Percentiles rank a stretch among this genome's conserved stretches.
These are phyloP conservation scores for Cutaneotrichosporon arboriforme DNA, from an alignment of 1,284 basidiomycete genomes.

Conservation along the genomic window DNA sequence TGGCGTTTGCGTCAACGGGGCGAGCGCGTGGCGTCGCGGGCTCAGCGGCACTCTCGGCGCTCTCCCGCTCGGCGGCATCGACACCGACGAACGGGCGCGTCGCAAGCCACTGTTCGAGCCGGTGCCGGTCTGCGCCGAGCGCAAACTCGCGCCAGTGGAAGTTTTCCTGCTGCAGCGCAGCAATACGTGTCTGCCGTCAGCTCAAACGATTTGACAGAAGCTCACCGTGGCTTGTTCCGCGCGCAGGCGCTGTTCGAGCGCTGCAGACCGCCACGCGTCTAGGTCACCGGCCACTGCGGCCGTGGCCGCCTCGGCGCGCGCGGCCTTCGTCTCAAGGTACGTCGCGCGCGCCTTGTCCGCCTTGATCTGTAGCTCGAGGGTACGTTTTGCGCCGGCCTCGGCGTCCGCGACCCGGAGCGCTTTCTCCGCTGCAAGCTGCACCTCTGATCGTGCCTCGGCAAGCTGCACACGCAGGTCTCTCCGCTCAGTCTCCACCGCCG, in stretches of 20 bases:
- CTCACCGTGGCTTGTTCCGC: constrained; percentile 16
- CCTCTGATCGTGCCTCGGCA: constrained; percentile 6
- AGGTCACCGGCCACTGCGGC: constrained; percentile 11
- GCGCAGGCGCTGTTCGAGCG: constrained; percentile 16
- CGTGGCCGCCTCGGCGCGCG: constrained; percentile 10
- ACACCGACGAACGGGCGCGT: constrained; percentile 14
- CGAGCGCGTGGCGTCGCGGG: background rate
- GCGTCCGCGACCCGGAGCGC: constrained; percentile 10
- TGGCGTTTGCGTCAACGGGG: background rate
- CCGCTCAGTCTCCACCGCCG: background rate
- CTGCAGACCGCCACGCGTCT: constrained; percentile 17
- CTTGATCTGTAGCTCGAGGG: constrained; percentile 16
- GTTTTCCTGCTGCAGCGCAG: constrained; percentile 19
- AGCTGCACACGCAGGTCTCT: constrained; percentile 14
- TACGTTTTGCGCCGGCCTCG: constrained; percentile 11
- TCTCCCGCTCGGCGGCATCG: background rate
- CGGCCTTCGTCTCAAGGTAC: constrained; percentile 14
- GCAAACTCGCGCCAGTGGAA: constrained; percentile 24
- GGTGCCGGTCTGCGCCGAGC: constrained; percentile 17
- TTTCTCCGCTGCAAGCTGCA: constrained; percentile 14
- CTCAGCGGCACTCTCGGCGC: background rate
- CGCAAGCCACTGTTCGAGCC: constrained; percentile 14
- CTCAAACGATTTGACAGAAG: background rate
- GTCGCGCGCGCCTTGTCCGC: constrained; percentile 15
- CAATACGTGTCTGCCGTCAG: constrained; percentile 12